Evolutionary conservation across 371 early-diverging fungal genomes (phyloP), one percentile per base, ranked within the genome.

Genomic region (Zancudomyces culisetae): DNA sequence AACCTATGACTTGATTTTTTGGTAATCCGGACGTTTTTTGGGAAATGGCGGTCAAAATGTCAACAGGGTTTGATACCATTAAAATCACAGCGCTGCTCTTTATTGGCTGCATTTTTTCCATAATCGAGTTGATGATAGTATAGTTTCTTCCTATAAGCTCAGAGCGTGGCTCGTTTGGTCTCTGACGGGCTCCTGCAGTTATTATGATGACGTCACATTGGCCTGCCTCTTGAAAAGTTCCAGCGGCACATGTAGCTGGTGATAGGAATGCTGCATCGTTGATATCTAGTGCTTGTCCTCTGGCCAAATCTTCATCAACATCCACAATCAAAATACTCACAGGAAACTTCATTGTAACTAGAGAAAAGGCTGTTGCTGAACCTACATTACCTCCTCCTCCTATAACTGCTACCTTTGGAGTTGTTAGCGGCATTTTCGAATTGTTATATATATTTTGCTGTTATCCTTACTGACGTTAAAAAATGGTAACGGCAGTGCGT

Each of bases 131-230:
- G 22, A 89, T 68, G 27, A 90, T 83, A 20, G 71, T 70, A 56
- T 82, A 75, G 69, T 90, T 90, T 43, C 90, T 76, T 43, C 73
- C 82, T 40, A 90, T 76, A 39, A 90, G 70, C 60, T 75, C 70
- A 12, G 76, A 76, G 42, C 87, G 77, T 3, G 81, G 72, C 61
- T 90, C 90, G 20, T 75, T 78, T 0, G 77, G 79, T 40, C 72
- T 69, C 58, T 90, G 90, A 43, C 85, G 83, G 13, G 90, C 90
- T 29, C 90, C 90, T 1, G 90, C 90, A 15, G 89, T 85, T 49
- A 88, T 68, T 43, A 90, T 75, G 55, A 90, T 81, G 28, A 90
- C 78, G 56, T 90, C 87, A 19, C 74, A 71, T 57, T 86, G 81
- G 10, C 89, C 87, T 1, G 83, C 85, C 51, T 89, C 86, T 58